Conservation (phyloP, 129 eudicot genomes). For the Saussurea involucrata region DNA sequence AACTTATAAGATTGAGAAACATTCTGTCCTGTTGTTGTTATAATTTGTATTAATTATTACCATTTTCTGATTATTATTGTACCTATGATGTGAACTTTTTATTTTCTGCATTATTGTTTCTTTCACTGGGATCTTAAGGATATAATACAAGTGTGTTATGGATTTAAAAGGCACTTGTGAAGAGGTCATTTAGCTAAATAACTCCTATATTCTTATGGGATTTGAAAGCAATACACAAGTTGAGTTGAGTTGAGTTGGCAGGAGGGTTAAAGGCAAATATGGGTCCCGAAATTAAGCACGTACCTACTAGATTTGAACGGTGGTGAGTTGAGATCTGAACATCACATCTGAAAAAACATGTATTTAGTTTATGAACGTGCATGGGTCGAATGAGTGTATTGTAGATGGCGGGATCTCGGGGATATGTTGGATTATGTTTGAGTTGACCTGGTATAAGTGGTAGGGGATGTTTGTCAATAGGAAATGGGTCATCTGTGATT, state of each 20-base stretch:
- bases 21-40: neutral
- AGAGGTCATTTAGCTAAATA: neutral
- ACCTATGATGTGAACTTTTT: neutral
- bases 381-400: constrained; percentile 10
- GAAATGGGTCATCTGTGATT: constrained; percentile 18
- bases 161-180: neutral
- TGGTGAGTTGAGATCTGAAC: neutral
- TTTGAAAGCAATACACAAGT: neutral
- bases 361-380: neutral
- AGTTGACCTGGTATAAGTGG: constrained; percentile 20
- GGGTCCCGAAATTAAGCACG: neutral
- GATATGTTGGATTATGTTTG: constrained; percentile 23
- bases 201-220: neutral
- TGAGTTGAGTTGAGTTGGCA: neutral
- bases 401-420: constrained; percentile 19
- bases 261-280: neutral
- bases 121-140: neutral
- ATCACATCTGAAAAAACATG: neutral
- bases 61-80: neutral
- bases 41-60: neutral
- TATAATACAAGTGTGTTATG: neutral
- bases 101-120: neutral
- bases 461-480: constrained; percentile 24
- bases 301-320: constrained; percentile 9
- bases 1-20: neutral